These are phyloP conservation scores for Cryomyces minteri DNA, from an alignment of 495 filamentous ascomycete genomes.

Conservation along the genomic window DNA sequence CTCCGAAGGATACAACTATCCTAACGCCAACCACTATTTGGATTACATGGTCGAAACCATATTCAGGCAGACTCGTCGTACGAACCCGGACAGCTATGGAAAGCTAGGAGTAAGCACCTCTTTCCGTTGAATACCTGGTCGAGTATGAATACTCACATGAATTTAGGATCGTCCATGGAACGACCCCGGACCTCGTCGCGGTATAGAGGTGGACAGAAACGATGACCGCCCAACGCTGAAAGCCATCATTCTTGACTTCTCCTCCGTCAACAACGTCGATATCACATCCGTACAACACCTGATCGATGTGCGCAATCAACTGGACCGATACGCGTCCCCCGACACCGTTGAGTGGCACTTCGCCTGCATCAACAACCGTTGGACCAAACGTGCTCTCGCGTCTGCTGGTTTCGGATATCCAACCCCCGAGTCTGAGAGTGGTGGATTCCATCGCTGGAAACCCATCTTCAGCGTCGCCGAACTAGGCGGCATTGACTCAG, in stretches of 20 bases:
- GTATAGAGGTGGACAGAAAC: conserved; percentile 28
- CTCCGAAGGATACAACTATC: conserved; percentile 91
- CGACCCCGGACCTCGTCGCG: conserved; percentile 61
- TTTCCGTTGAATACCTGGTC: background rate
- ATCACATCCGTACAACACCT: conserved; percentile 87
- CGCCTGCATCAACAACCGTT: conserved; percentile 85
- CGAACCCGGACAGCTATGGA: conserved; percentile 42
- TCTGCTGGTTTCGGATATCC: conserved; percentile 88
- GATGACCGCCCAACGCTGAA: conserved; percentile 58
- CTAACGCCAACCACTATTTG: conserved; percentile 82
- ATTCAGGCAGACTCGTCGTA: conserved; percentile 59
- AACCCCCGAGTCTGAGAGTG: conserved; percentile 30
- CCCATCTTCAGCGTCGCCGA: conserved; percentile 94
- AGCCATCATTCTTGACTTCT: conserved; percentile 89
- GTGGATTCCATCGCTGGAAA: conserved; percentile 54
- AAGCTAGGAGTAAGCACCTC: conserved; percentile 33
- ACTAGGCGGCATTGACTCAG: conserved; percentile 52
- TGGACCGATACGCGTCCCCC: conserved; percentile 72
- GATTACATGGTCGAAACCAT: conserved; percentile 61
- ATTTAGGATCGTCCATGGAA: conserved; percentile 84
- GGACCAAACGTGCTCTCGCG: conserved; percentile 91
- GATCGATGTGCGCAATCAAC: conserved; percentile 94
- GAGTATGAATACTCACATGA: background rate
- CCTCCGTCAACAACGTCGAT: conserved; percentile 90
- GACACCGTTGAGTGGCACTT: conserved; percentile 92